A percentile compares a stretch with the other conserved stretches of the same genome.
Evolutionary conservation across 2,329 filamentous ascomycete species (phyloP).

Genomic region (Aspergillus transmontanensis): DNA sequence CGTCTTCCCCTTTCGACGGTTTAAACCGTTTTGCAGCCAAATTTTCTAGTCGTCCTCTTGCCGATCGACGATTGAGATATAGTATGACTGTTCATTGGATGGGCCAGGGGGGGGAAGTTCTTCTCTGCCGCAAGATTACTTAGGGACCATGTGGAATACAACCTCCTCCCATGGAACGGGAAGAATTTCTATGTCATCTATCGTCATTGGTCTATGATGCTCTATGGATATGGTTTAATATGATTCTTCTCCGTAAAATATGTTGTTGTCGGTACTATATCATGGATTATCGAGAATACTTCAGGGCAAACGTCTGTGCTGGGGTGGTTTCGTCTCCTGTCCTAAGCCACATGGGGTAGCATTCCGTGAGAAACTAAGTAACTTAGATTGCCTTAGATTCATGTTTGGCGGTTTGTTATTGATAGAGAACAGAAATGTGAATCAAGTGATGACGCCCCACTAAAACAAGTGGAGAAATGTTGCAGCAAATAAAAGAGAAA

Average conservation of each 20-base stretch:
- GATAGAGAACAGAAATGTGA: constrained; percentile 2
- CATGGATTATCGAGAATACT: background rate
- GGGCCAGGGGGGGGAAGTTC: background rate
- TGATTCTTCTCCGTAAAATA: background rate
- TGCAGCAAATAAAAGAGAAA: background rate
- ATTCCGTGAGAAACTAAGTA: background rate
- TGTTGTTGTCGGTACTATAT: background rate
- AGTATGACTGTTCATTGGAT: background rate
- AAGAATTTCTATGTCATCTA: constrained; percentile 1
- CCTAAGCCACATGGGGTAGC: background rate
- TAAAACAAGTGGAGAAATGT: background rate
- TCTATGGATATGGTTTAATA: background rate
- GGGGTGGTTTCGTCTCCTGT: background rate
- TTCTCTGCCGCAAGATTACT: background rate
- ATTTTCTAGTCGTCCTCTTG: background rate
- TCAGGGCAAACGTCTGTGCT: background rate
- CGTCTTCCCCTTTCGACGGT: background rate
- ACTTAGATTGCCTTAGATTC: constrained; percentile 1
- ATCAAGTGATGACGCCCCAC: background rate
- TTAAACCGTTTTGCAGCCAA: background rate
- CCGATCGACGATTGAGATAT: background rate
- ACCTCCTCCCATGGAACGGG: background rate
- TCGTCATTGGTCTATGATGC: background rate
- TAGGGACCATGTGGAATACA: background rate
- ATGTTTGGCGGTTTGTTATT: constrained; percentile 5